Percentiles rank a stretch among this genome's conserved stretches.
These are phyloP conservation scores for Globisporangium polare DNA, from an alignment of 352 stramenopile species.

Conservation along the genomic window DNA sequence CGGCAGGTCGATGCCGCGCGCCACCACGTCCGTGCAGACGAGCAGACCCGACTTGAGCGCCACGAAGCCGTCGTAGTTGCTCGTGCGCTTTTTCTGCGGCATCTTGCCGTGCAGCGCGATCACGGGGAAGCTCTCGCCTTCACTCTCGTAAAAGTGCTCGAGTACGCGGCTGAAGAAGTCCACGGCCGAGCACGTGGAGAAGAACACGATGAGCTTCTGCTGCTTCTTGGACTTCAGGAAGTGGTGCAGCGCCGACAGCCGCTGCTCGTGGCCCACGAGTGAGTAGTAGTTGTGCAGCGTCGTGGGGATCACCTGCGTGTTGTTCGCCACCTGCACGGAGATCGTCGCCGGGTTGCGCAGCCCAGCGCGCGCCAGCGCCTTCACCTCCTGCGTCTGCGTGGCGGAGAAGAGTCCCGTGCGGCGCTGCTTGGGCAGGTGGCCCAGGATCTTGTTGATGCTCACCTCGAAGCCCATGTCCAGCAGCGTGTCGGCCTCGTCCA, in stretches of 20 bases:
- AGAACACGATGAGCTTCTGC: slow-evolving; percentile 98
- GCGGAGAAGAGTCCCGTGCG: slow-evolving; percentile 92
- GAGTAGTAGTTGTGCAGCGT: slow-evolving; percentile 95
- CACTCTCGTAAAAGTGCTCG: slow-evolving; percentile 59
- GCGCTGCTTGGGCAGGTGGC: slow-evolving; percentile 95
- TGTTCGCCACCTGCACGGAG: slow-evolving; percentile 93
- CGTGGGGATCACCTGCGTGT: slow-evolving; percentile 69
- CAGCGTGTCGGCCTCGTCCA: slow-evolving; percentile 99
- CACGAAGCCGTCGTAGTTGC: slow-evolving; percentile 75
- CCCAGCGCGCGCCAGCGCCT: slow-evolving; percentile 92
- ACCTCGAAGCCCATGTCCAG: slow-evolving; percentile 98
- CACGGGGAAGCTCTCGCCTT: slow-evolving; percentile 36
- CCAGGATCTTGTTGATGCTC: slow-evolving; percentile 95
- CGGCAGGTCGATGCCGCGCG: slow-evolving; percentile 97
- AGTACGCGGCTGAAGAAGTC: slow-evolving; percentile 96
- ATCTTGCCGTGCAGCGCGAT: slow-evolving; percentile 94
- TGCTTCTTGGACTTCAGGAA: slow-evolving; percentile 90
- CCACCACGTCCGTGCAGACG: slow-evolving; percentile 99
- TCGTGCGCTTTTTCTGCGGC: slow-evolving; percentile 86
- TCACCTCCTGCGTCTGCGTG: slow-evolving; percentile 94
- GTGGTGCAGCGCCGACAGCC: slow-evolving; percentile 89
- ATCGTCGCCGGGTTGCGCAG: slow-evolving; percentile 98
- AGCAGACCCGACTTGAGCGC: slow-evolving; percentile 73
- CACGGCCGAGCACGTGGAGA: slow-evolving; percentile 98
- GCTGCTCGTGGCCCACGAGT: slow-evolving; percentile 91